Evolutionary conservation across 2,329 filamentous ascomycete genomes (phyloP).

Genomic region (Phyllosticta citribraziliensis): DNA sequence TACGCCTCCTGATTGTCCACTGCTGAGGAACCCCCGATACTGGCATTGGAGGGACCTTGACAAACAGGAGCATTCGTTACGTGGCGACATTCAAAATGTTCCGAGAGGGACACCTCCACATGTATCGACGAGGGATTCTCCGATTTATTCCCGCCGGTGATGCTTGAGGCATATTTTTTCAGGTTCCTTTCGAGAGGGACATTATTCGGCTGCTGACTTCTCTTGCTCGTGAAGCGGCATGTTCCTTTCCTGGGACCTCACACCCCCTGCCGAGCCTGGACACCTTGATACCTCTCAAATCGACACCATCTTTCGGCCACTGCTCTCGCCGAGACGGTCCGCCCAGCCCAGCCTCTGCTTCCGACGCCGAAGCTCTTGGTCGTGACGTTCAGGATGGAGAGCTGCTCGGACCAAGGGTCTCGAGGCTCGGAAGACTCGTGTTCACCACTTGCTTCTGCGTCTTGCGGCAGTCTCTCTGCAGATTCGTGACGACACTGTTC

Average conservation of each 20-base stretch:
- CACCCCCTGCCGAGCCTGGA: not conserved
- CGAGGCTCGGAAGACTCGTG: slow-evolving; percentile 13
- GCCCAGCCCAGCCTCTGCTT: slow-evolving; percentile 37
- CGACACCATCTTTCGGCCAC: slow-evolving; percentile 37
- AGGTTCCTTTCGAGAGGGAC: not conserved
- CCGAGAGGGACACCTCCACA: not conserved
- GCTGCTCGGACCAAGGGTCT: slow-evolving; percentile 35
- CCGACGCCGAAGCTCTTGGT: slow-evolving; percentile 29
- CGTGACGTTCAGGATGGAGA: slow-evolving; percentile 39
- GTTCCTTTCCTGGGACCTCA: not conserved
- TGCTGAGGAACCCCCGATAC: not conserved
- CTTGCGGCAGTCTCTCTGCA: slow-evolving; percentile 36
- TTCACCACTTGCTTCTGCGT: slow-evolving; percentile 33
- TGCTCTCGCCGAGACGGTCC: slow-evolving; percentile 34
- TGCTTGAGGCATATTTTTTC: not conserved
- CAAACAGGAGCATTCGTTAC: not conserved
- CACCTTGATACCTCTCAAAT: slow-evolving; percentile 15
- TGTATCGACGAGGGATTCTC: not conserved
- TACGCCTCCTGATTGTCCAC: not conserved
- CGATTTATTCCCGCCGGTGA: not conserved
- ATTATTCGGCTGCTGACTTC: not conserved
- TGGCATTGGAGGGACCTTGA: not conserved
- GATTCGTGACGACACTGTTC: slow-evolving; percentile 39
- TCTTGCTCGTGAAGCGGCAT: not conserved
- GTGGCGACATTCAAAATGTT: not conserved